Percentiles rank a stretch among this genome's conserved stretches.
Evolutionary conservation across 768 basidiomycete species (phyloP).

Genomic region (Podaxis sp.): DNA sequence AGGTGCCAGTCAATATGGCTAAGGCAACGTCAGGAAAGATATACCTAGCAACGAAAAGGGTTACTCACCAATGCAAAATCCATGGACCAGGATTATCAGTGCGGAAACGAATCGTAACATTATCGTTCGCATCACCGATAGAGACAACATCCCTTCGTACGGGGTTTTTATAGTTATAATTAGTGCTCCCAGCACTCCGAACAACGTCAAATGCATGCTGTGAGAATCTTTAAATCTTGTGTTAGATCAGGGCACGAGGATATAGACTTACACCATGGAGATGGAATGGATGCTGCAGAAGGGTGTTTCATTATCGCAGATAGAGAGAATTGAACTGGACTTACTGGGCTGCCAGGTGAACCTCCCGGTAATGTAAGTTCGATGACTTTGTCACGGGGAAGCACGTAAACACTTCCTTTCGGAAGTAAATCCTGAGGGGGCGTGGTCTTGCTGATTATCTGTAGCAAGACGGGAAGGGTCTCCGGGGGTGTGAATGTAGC

Average conservation of each 20-base stretch:
- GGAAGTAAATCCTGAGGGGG: conserved; percentile 34
- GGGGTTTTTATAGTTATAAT: conserved; percentile 47
- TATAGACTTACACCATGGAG: conserved; percentile 35
- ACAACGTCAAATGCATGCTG: conserved; percentile 41
- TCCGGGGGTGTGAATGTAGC: conserved; percentile 19
- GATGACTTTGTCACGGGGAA: conserved; percentile 44
- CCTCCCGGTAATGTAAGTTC: conserved; percentile 46
- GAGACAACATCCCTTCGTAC: conserved; percentile 52
- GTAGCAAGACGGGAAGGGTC: conserved; percentile 35
- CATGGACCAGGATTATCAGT: conserved; percentile 64
- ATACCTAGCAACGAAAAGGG: conserved; percentile 27
- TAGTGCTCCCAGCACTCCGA: conserved; percentile 31
- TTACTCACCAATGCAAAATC: conserved; percentile 36
- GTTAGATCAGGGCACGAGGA: neutral
- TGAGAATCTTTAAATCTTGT: neutral
- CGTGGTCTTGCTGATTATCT: conserved; percentile 22
- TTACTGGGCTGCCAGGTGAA: conserved; percentile 32
- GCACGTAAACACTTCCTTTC: conserved; percentile 40
- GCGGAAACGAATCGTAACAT: conserved; percentile 50
- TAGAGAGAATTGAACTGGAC: conserved; percentile 11
- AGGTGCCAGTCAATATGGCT: conserved; percentile 40
- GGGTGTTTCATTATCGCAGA: neutral
- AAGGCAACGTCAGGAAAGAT: conserved; percentile 5
- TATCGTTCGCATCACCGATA: conserved; percentile 26
- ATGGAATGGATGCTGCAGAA: conserved; percentile 35